A percentile compares a stretch with the other conserved stretches of the same genome.
Conservation (phyloP, 495 filamentous ascomycete species). For the Penicillium roqueforti region DNA sequence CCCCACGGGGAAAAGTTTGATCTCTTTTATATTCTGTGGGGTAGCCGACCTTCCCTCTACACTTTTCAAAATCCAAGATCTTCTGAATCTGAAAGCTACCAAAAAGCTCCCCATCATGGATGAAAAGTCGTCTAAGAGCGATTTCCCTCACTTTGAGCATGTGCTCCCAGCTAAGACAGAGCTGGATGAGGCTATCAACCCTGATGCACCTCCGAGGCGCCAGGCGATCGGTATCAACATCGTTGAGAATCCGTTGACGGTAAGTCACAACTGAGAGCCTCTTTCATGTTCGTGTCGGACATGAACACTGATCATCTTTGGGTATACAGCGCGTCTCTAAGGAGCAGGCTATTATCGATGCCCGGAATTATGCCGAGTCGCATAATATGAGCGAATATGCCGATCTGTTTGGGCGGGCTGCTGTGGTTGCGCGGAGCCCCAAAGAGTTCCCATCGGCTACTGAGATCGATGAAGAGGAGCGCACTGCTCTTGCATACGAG, state of each 20-base stretch:
- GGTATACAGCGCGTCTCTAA: constrained; percentile 28
- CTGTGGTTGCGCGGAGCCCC: constrained; percentile 33
- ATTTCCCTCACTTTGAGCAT: not conserved
- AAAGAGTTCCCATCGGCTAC: constrained; percentile 10
- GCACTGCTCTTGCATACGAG: constrained; percentile 24
- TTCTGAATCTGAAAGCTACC: not conserved
- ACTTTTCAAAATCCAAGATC: not conserved
- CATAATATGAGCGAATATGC: constrained; percentile 40
- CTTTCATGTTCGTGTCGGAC: not conserved
- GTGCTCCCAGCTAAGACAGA: not conserved
- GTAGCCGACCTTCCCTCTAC: not conserved
- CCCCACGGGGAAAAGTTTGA: not conserved
- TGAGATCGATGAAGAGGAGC: constrained; percentile 25
- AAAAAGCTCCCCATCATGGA: not conserved
- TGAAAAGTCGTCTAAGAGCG: not conserved
- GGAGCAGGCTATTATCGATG: constrained; percentile 33
- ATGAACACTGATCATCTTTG: not conserved
- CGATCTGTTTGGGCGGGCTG: constrained; percentile 39
- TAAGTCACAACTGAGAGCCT: not conserved
- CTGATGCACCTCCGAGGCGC: not conserved
- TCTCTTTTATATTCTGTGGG: not conserved
- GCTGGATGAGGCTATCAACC: not conserved
- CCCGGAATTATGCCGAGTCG: constrained; percentile 34
- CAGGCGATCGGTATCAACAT: not conserved
- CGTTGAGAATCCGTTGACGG: constrained; percentile 1